Base-by-base conservation (phyloP, 2,329 filamentous ascomycete species). In the Intubia oerlemansii region DNA sequence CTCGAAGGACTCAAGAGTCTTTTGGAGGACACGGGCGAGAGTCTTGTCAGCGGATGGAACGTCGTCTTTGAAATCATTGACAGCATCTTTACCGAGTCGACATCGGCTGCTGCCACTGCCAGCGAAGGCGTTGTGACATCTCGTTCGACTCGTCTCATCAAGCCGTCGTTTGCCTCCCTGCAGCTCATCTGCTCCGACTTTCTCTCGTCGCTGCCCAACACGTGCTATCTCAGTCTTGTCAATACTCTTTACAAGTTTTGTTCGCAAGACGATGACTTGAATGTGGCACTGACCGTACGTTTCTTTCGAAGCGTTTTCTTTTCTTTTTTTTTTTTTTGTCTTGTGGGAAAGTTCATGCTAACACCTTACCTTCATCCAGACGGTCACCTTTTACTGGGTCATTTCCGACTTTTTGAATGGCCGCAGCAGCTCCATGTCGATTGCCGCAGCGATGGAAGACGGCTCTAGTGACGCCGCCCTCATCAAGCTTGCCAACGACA, bases 121-220 rank as follows among this genome's bases (percentile, higher is more conserved):
- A 7, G 43, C 46, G 25, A 28, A 27, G 44, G 44, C 2, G 40
- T 46, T 1, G 47, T 68, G 2, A 52, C 49, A 18, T 69, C 64
- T 6, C 54, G 62, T 27, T 85, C 82, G 10, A 61, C 70, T 25
- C 74, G 73, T 38, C 62, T 95, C 14, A 77, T 92, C 29, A 67
- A 82, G 35, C 75, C 80, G 11, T 78, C 85, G 0, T 98, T 98
- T 47, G 76, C 69, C 37, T 91, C 84, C 3, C 57, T 91, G 10
- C 81, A 95, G 46, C 66, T 98, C 4, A 76, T 98, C 25, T 91
- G 84, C 47, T 93, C 88, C 1, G 88, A 98, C 48, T 98, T 98
- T 42, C 53, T 98, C 19, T 62, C 71, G 10, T 70, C 77, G 6
- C 61, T 72, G 32, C 77, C 67, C 25, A 69, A 66, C 45, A 65